A percentile compares a stretch with the other conserved stretches of the same genome.
Evolutionary conservation across 1,284 basidiomycete genomes (phyloP).

Genomic region (Microbotryum scabiosae): DNA sequence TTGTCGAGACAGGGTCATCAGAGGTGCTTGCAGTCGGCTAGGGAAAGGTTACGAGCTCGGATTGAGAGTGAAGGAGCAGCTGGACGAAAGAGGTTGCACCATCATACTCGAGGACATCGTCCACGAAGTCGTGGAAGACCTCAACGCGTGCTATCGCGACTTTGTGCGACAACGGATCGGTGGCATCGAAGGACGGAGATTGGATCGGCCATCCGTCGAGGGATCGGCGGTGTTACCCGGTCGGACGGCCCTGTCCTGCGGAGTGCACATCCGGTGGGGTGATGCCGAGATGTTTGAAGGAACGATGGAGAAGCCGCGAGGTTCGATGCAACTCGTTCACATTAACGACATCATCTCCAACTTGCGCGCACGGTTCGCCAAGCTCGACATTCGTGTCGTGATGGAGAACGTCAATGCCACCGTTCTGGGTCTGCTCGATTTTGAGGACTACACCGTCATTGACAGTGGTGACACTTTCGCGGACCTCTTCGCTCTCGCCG

Average conservation of each 20-base stretch:
- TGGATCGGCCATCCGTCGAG: no score
- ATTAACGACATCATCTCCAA: neutral
- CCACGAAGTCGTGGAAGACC: no score
- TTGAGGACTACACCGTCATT: neutral
- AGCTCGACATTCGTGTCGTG: neutral
- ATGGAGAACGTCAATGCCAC: neutral
- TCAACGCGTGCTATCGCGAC: no score
- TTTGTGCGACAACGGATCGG: no score
- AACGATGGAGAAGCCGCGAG: neutral
- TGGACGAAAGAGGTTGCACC: no score
- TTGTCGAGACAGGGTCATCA: no score
- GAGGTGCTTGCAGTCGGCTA: no score
- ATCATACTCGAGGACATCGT: no score
- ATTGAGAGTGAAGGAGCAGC: no score
- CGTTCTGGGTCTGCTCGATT: neutral
- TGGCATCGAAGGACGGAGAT: no score
- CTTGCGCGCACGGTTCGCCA: neutral
- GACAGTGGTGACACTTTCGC: neutral
- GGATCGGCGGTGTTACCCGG: no score
- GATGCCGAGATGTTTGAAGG: neutral
- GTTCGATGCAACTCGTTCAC: neutral
- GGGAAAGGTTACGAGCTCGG: no score
- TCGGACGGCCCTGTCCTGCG: neutral
- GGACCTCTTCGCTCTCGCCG: neutral
- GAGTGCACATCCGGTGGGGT: neutral